These are phyloP conservation scores for Aphanomyces euteiches DNA, from an alignment of 352 stramenopile species.

Conservation along the genomic window DNA sequence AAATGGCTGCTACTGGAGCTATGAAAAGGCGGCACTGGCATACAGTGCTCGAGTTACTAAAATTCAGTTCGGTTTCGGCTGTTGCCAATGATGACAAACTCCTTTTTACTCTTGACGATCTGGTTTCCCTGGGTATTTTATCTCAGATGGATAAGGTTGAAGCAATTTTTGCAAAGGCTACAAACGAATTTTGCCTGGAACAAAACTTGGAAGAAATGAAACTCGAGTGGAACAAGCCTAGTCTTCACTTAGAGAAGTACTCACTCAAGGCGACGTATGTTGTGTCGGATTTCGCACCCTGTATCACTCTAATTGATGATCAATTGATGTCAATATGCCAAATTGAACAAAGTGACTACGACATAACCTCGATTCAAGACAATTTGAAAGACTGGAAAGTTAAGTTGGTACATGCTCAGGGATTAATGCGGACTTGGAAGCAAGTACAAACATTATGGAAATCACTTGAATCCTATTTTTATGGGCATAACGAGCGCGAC, in stretches of 20 bases:
- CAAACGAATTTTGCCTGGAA: slow-evolving; percentile 10
- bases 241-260: slow-evolving; percentile 18
- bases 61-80: not conserved
- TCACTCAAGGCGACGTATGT: slow-evolving; percentile 20
- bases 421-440: slow-evolving; percentile 8
- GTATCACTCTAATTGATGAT: slow-evolving; percentile 14
- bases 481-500: slow-evolving; percentile 1
- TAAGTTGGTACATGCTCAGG: not conserved
- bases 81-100: slow-evolving; percentile 9
- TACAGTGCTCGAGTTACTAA: not conserved
- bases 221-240: slow-evolving; percentile 1
- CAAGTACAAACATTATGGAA: slow-evolving; percentile 6
- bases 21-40: slow-evolving; percentile 22
- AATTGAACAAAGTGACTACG: not conserved
- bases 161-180: not conserved
- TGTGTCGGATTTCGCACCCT: slow-evolving; percentile 5
- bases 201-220: not conserved
- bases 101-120: slow-evolving; percentile 24
- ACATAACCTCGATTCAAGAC: not conserved
- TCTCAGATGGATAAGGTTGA: slow-evolving; percentile 1
- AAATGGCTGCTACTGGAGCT: slow-evolving; percentile 18
- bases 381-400: slow-evolving; percentile 18
- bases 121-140: slow-evolving; percentile 17
- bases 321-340: slow-evolving; percentile 9
- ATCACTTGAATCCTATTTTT: slow-evolving; percentile 16